phyloP scores from a whole-genome alignment of 441 rosid species.

The Iberis amara region DNA sequence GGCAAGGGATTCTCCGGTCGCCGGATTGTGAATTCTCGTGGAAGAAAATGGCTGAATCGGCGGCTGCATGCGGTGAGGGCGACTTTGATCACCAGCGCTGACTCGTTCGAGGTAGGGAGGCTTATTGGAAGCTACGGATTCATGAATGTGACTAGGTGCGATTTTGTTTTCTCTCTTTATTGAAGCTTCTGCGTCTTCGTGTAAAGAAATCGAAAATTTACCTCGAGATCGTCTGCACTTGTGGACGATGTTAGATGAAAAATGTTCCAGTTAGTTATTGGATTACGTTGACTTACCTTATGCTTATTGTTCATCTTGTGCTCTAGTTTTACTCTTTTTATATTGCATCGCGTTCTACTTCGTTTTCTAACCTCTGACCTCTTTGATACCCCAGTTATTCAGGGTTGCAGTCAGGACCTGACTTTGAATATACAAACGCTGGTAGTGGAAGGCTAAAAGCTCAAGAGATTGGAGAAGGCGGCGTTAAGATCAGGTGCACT shows the following conservation, averaged over 20 bases:
- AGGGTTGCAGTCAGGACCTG: slow-evolving; percentile 47
- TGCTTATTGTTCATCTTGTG: too few relatives aligned
- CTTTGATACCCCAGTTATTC: slow-evolving; percentile 44
- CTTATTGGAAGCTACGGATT: slow-evolving; percentile 93
- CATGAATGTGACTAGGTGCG: slow-evolving; percentile 81
- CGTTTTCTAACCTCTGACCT: slow-evolving; percentile 10
- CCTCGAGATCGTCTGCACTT: neutral
- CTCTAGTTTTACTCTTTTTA: too few relatives aligned
- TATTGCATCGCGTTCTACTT: neutral
- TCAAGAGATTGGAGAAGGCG: slow-evolving; percentile 89
- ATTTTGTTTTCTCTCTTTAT: neutral
- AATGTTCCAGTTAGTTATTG: neutral
- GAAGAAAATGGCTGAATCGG: slow-evolving; percentile 27
- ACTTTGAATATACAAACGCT: slow-evolving; percentile 38
- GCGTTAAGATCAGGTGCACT: slow-evolving; percentile 70
- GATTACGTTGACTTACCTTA: too few relatives aligned
- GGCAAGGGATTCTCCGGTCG: slow-evolving; percentile 10
- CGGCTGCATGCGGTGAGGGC: slow-evolving; percentile 43
- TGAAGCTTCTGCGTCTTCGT: slow-evolving; percentile 6
- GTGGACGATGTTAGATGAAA: too few relatives aligned
- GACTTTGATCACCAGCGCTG: slow-evolving; percentile 58
- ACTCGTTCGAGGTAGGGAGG: slow-evolving; percentile 81
- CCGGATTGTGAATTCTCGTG: slow-evolving; percentile 22
- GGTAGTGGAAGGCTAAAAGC: slow-evolving; percentile 47
- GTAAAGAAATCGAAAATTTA: neutral